Evolutionary conservation across 345 rosid genomes (phyloP).

Genomic region (Sapria himalayana): DNA sequence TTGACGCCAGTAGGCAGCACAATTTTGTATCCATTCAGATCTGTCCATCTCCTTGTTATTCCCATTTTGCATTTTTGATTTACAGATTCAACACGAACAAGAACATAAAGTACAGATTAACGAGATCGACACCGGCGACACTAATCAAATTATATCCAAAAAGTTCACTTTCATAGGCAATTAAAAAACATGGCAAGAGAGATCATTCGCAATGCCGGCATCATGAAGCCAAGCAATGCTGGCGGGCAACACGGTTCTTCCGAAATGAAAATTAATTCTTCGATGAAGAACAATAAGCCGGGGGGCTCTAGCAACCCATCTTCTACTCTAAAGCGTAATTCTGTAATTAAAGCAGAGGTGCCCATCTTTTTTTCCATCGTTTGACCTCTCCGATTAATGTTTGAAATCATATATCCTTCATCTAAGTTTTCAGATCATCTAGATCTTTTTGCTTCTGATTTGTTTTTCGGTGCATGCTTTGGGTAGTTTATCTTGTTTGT

Average conservation of each 20-base stretch:
- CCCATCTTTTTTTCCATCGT: too few relatives aligned
- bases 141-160: neutral
- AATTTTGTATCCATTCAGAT: too few relatives aligned
- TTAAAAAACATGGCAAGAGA: constrained; percentile 24
- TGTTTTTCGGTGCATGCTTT: too few relatives aligned
- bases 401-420: neutral
- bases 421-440: neutral
- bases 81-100: neutral
- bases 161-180: constrained; percentile 2
- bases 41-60: too few relatives aligned
- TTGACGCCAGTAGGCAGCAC: too few relatives aligned
- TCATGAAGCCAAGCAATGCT: constrained; percentile 18
- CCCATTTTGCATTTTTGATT: too few relatives aligned
- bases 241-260: constrained; percentile 40
- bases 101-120: neutral
- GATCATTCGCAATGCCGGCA: constrained; percentile 21
- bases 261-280: constrained; percentile 15
- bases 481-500: too few relatives aligned
- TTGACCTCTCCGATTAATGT: too few relatives aligned
- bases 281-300: constrained; percentile 29
- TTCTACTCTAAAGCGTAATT: constrained; percentile 24
- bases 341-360: constrained; percentile 38
- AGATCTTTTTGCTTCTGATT: constrained; percentile 1
- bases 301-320: constrained; percentile 25
- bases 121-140: neutral